A percentile compares a stretch with the other conserved stretches of the same genome.
phyloP scores from a whole-genome alignment of 306 rosid species.

The Vigna unguiculata region DNA sequence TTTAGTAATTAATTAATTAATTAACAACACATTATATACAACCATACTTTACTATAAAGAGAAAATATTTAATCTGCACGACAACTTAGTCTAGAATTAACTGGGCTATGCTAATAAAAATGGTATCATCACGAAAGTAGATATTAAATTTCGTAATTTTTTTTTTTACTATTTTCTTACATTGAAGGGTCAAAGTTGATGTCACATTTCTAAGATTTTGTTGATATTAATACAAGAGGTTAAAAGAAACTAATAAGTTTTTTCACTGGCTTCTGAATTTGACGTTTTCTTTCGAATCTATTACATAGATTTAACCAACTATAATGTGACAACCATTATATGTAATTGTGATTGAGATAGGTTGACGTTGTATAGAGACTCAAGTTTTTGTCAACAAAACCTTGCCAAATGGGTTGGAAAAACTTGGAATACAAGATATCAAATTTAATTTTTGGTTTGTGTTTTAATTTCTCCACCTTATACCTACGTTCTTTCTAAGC shows the following conservation, averaged over 20 bases:
- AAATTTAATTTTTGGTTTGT: not conserved
- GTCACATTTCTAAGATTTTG: not conserved
- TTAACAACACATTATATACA: too few species aligned
- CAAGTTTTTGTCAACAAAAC: constrained; percentile 5
- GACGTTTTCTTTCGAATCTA: constrained; percentile 3
- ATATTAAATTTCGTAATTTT: not conserved
- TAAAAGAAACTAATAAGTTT: not conserved
- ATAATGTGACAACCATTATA: not conserved
- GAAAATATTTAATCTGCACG: too few species aligned
- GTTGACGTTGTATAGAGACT: not conserved
- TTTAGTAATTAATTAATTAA: too few species aligned
- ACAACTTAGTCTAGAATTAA: too few species aligned
- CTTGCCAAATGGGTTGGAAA: not conserved
- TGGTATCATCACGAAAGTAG: too few species aligned
- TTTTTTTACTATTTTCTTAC: not conserved
- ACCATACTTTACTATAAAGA: too few species aligned
- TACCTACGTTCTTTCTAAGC: not conserved
- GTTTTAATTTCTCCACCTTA: not conserved
- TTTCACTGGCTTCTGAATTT: not conserved
- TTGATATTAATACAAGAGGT: not conserved
- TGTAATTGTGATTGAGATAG: constrained; percentile 7
- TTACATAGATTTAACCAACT: not conserved
- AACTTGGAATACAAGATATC: not conserved
- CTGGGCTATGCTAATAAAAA: too few species aligned
- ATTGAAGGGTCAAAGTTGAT: not conserved